Evolutionary conservation across 306 rosid species (phyloP), one percentile per base, ranked within the genome.

Genomic region (Calophaca sinica): DNA sequence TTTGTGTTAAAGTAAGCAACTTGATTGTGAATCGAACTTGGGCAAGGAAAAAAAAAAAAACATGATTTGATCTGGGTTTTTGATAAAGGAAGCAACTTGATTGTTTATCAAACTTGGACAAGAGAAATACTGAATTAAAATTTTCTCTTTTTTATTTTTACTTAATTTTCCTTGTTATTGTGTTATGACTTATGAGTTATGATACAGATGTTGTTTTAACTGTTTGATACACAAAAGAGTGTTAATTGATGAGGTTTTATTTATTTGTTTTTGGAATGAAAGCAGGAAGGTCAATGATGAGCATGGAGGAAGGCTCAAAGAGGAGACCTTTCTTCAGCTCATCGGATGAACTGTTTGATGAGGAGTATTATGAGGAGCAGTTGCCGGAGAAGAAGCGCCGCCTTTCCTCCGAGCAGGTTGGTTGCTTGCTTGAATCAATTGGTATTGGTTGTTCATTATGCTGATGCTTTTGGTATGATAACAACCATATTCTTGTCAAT

Each of bases 301-400:
- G 91, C 84, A 77, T 84, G 86, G 96, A 94, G 66, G 96, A 92
- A 76, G 83, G 81, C 79, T 88, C 96, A 3, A 90, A 87, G 87
- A 87, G 85, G 86, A 85, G 93, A 72, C 83, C 93, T 26, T 88
- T 90, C 74, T 94, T 92, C 80, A 86, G 89, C 90, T 90, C 92
- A 3, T 89, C 89, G 7, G 97, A 90, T 20, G 97, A 94, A 28
- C 79, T 94, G 68, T 90, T 65, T 72, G 96, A 92, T 35, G 97
- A 94, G 55, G 99, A 94, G 74, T 92, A 88, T 63, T 92, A 87
- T 78, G 97, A 92, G 69, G 96, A 90, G 60, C 99, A 91, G 88
- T 68, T 78, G 64, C 97, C 96, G 75, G 99, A 94, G 85, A 94
- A 94, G 91, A 94, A 94, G 78, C 97, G 96, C 81, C 96, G 99